Percentiles rank a stretch among this genome's conserved stretches.
These are phyloP conservation scores for Graphilbum fragrans DNA, from an alignment of 2,329 filamentous ascomycete genomes.

Conservation along the genomic window DNA sequence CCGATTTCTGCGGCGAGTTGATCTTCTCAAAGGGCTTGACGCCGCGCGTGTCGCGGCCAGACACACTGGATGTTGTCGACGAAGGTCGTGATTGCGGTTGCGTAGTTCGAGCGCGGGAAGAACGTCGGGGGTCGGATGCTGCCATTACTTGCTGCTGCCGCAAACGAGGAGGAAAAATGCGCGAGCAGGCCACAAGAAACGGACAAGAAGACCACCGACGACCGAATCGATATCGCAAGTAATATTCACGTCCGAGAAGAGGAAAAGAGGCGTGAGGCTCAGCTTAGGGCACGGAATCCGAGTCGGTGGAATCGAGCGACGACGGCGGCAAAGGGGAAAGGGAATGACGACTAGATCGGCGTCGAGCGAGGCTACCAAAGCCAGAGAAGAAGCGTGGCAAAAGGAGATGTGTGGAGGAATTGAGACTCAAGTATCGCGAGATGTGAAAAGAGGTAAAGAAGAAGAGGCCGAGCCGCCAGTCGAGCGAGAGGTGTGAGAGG, in stretches of 20 bases:
- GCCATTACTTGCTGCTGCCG: conserved; percentile 37
- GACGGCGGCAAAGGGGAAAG: no score
- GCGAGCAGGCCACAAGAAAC: background rate
- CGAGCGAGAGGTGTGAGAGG: background rate
- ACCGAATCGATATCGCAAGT: no score
- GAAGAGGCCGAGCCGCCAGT: background rate
- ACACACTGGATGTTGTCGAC: conserved; percentile 63
- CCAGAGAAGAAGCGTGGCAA: background rate
- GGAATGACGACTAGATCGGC: no score
- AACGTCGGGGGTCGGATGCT: conserved; percentile 66
- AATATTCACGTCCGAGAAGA: no score
- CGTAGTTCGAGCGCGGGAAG: conserved; percentile 74
- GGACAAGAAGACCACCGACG: no score
- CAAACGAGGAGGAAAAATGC: conserved; percentile 7
- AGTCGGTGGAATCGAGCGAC: no score
- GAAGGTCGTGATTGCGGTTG: conserved; percentile 68
- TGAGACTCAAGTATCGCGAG: no score
- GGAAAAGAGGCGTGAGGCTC: no score
- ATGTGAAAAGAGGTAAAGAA: background rate
- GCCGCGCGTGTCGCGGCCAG: conserved; percentile 61
- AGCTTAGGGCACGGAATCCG: no score
- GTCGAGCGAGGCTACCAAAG: no score
- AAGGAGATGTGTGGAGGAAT: background rate
- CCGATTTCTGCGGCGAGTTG: conserved; percentile 62
- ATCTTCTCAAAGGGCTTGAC: conserved; percentile 62